These are phyloP conservation scores for Pleurotus ostreatus DNA, from an alignment of 768 basidiomycete species.

Conservation along the genomic window DNA sequence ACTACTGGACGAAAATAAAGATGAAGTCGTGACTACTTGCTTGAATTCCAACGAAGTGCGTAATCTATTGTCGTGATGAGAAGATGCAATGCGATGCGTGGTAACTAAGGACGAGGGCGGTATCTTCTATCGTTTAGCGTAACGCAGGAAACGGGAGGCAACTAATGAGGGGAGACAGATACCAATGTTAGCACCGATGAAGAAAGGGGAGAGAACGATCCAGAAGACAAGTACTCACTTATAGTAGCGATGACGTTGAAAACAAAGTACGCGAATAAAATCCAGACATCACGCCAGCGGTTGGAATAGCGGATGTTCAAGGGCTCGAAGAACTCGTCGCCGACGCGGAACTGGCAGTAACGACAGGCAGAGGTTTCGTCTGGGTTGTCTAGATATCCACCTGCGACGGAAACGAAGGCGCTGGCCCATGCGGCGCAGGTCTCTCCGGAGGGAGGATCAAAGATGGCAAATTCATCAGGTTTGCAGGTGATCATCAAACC, in stretches of 20 bases:
- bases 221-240: constrained; percentile 18
- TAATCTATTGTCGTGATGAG: not conserved
- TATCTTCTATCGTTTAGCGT: constrained; percentile 52
- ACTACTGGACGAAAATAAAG: too few species aligned
- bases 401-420: constrained; percentile 55
- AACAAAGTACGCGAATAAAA: constrained; percentile 57
- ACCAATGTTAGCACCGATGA: not conserved
- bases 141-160: constrained; percentile 69
- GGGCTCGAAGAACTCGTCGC: constrained; percentile 63
- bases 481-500: constrained; percentile 66
- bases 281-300: constrained; percentile 68
- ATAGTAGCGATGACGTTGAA: constrained; percentile 71
- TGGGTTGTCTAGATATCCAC: constrained; percentile 74
- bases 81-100: not conserved
- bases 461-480: constrained; percentile 62
- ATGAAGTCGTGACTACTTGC: too few species aligned
- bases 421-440: constrained; percentile 69
- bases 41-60: too few species aligned
- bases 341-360: constrained; percentile 60
- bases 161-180: constrained; percentile 26
- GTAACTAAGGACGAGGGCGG: not conserved
- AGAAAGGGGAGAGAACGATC: too few species aligned
- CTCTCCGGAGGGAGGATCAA: constrained; percentile 71
- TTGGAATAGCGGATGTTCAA: constrained; percentile 60
- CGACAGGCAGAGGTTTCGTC: constrained; percentile 57